Percentiles rank a stretch among this genome's conserved stretches.
phyloP scores from a whole-genome alignment of 2,329 filamentous ascomycete species.

The Trichoderma endophyticum region DNA sequence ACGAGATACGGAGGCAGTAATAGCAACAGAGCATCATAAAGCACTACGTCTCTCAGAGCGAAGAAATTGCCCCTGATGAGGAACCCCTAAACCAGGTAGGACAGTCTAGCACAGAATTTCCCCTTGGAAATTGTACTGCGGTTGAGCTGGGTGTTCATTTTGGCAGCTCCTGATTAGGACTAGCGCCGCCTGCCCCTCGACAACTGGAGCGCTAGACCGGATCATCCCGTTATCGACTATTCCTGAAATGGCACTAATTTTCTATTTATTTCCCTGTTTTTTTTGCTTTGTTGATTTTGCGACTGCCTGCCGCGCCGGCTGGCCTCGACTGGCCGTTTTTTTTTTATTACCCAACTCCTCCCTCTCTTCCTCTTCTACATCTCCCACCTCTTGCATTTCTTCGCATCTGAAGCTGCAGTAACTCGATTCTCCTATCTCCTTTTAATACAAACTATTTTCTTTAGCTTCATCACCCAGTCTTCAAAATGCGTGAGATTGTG shows the following conservation, averaged over 20 bases:
- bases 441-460: background rate
- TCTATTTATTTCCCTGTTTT: constrained; percentile 1
- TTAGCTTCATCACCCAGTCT: constrained; percentile 7
- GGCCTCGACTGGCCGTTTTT: constrained; percentile 16
- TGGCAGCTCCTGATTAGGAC: constrained; percentile 14
- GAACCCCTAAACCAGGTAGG: constrained; percentile 15
- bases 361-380: constrained; percentile 4
- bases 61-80: constrained; percentile 3
- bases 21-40: background rate
- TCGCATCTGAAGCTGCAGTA: constrained; percentile 11
- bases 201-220: constrained; percentile 13
- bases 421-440: constrained; percentile 12
- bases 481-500: constrained; percentile 22
- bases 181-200: background rate
- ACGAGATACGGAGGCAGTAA: background rate
- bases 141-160: constrained; percentile 4
- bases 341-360: constrained; percentile 16
- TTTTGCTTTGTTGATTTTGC: constrained; percentile 16
- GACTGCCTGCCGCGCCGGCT: constrained; percentile 16
- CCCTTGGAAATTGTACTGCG: constrained; percentile 16
- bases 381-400: constrained; percentile 6
- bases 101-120: constrained; percentile 6
- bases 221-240: constrained; percentile 15
- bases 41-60: background rate
- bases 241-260: background rate